Evolutionary conservation across 305 asterid species (phyloP).

Genomic region (Andrographis paniculata): DNA sequence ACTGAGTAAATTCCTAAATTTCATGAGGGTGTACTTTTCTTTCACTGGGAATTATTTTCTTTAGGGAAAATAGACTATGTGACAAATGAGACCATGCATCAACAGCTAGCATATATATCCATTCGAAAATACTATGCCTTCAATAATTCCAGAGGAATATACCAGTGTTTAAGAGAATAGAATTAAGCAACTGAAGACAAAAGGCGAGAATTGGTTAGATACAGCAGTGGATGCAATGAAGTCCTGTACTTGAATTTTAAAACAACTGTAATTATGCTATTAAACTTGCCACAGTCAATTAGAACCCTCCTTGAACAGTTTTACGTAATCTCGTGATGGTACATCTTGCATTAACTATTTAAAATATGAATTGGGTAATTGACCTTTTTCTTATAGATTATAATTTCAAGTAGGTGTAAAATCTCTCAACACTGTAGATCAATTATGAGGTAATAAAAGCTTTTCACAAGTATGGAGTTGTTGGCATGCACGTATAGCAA

Average conservation of each 20-base stretch:
- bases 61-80: too few relatives aligned
- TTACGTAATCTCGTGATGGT: not conserved
- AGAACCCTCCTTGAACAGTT: not conserved
- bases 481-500: too few relatives aligned
- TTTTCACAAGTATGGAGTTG: not conserved
- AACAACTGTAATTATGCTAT: not conserved
- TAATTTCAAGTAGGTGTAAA: too few relatives aligned
- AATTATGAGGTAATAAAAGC: constrained; percentile 1
- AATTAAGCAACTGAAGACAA: not conserved
- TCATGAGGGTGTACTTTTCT: too few relatives aligned
- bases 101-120: too few relatives aligned
- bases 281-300: not conserved
- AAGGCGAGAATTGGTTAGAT: too few relatives aligned
- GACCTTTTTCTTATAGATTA: not conserved
- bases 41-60: too few relatives aligned
- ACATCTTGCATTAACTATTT: not conserved
- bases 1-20: too few relatives aligned
- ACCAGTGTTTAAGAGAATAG: constrained; percentile 2
- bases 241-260: too few relatives aligned
- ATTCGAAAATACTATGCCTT: not conserved
- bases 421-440: not conserved
- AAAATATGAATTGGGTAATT: not conserved
- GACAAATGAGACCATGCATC: too few relatives aligned
- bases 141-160: too few relatives aligned
- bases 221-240: too few relatives aligned